Percentiles rank a stretch among this genome's conserved stretches.
Conservation (phyloP, 192 early-diverging fungal genomes). For the Backusella circina region DNA sequence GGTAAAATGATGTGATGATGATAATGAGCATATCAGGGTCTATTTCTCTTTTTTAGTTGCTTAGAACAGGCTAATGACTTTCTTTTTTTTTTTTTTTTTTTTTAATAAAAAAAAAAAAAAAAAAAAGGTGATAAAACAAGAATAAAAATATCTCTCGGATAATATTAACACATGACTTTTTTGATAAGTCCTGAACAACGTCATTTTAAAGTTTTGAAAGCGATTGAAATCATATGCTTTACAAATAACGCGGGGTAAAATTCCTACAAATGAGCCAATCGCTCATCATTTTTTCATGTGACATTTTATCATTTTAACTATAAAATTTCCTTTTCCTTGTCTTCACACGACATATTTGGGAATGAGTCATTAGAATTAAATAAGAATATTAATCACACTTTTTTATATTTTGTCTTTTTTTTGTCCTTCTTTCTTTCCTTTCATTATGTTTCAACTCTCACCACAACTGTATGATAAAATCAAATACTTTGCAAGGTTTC, state of each 20-base stretch:
- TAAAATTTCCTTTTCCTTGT: background rate
- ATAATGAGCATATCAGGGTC: too few relatives aligned
- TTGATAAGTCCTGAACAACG: background rate
- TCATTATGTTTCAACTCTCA: constrained; percentile 43
- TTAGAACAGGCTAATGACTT: background rate
- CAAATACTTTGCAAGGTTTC: constrained; percentile 75
- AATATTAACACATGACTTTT: background rate
- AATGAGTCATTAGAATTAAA: background rate
- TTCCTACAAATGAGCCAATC: background rate
- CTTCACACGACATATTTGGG: background rate
- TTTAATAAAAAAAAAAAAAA: background rate
- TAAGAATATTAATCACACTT: background rate
- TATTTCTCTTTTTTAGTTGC: too few relatives aligned
- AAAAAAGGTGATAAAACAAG: too few relatives aligned
- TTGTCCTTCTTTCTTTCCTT: background rate
- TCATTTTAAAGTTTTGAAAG: background rate
- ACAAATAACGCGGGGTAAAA: background rate
- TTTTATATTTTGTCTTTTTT: background rate
- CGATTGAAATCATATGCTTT: background rate
- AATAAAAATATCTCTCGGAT: background rate
- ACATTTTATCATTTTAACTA: background rate
- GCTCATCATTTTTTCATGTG: background rate
- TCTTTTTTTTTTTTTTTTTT: background rate
- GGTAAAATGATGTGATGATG: background rate
- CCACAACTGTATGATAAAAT: constrained; percentile 69